Conservation (phyloP, 306 rosid genomes). For the Castanea crenata region DNA sequence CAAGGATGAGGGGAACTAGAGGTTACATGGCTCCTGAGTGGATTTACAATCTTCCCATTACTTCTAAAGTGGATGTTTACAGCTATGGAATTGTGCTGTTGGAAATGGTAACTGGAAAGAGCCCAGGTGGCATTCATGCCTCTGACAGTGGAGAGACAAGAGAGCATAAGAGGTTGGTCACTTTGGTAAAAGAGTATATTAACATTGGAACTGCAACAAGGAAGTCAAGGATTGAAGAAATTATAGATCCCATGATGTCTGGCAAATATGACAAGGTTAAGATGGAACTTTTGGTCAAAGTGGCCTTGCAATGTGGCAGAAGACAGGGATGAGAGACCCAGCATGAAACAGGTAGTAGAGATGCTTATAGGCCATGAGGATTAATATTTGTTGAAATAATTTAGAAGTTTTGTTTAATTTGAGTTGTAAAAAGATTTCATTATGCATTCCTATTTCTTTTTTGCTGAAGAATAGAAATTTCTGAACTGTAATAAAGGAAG, state of each 20-base stretch:
- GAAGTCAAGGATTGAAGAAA: not conserved
- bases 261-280: not conserved
- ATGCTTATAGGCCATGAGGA: slow-evolving; percentile 2
- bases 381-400: not conserved
- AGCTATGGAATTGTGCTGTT: slow-evolving; percentile 35
- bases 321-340: slow-evolving; percentile 23
- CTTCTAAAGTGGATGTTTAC: slow-evolving; percentile 41
- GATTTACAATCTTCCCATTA: slow-evolving; percentile 30
- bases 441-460: too few species aligned
- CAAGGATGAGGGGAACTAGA: slow-evolving; percentile 35
- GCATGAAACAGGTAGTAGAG: slow-evolving; percentile 30
- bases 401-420: not conserved
- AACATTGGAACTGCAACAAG: not conserved
- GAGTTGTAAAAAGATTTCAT: too few species aligned
- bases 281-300: slow-evolving; percentile 16
- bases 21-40: slow-evolving; percentile 45
- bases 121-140: not conserved
- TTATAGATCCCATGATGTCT: slow-evolving; percentile 22
- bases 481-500: too few species aligned
- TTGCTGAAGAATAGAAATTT: too few species aligned
- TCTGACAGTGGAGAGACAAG: not conserved
- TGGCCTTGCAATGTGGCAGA: slow-evolving; percentile 38
- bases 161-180: slow-evolving; percentile 14
- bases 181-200: slow-evolving; percentile 17
- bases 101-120: slow-evolving; percentile 38